Evolutionary conservation across 345 rosid species (phyloP), one percentile per base, ranked within the genome.

Genomic region (Acer yangbiense): DNA sequence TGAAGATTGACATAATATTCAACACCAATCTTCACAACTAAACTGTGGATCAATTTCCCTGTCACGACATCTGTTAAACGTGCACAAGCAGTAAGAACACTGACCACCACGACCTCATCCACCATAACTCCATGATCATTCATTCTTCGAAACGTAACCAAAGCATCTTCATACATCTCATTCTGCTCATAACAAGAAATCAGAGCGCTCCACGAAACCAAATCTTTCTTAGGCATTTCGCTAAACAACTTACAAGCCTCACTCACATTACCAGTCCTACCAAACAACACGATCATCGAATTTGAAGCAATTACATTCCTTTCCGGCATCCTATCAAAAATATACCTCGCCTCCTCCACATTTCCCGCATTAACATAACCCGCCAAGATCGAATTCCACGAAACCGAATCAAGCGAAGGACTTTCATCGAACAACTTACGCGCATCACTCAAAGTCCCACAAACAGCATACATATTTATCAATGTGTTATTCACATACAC

Each of bases 201-300:
- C 80, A 90, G 29, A 0, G 91, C 90, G 69, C 86, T 90, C 93
- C 93, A 88, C 7, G 93, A 84, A 21, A 90, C 90, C 74, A 87
- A 77, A 82, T 86, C 89, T 69, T 79, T 88, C 75, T 79, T 70
- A 2, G 80, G 57, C 88, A 88, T 83, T 75, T 82, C 77, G 66
- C 73, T 63, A 57, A 90, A 90, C 75, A 88, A 60, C 73, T 74
- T 77, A 54, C 62, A 39, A 2, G 91, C 91, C 44, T 87, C 88
- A 46, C 7, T 75, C 76, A 87, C 89, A 41, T 35, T 65, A 4
- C 90, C 85, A 20, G 60, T 87, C 81, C 75, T 82, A 23, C 90
- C 88, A 79, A 81, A 82, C 88, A 88, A 76, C 65, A 80, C 89
- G 73, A 90, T 85, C 93, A 90, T 90, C 2, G 90, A 90, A 76